Percentiles rank a stretch among this genome's conserved stretches.
phyloP scores from a whole-genome alignment of 2,329 filamentous ascomycete genomes.

The Xylariaceae sp. region DNA sequence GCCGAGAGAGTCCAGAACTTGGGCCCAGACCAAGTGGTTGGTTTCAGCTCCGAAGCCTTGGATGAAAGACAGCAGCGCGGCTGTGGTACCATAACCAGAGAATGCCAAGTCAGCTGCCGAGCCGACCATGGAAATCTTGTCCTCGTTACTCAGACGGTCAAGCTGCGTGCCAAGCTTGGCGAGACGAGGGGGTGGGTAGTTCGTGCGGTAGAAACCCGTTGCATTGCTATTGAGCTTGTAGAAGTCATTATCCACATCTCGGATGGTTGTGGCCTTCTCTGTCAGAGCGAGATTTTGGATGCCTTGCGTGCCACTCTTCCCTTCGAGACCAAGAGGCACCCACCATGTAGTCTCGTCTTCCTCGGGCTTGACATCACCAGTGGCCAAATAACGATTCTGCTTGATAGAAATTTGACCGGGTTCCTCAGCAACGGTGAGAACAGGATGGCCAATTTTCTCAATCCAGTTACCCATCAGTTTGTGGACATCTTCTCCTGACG shows the following conservation, averaged over 20 bases:
- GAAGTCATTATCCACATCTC: conserved; percentile 72
- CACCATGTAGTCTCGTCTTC: conserved; percentile 95
- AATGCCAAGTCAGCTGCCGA: conserved; percentile 88
- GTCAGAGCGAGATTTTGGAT: conserved; percentile 67
- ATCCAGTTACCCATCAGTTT: conserved; percentile 94
- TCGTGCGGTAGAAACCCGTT: conserved; percentile 86
- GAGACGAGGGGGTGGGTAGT: conserved; percentile 83
- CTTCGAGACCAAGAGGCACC: conserved; percentile 84
- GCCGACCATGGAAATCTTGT: conserved; percentile 89
- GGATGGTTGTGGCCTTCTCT: conserved; percentile 72
- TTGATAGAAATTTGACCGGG: conserved; percentile 76
- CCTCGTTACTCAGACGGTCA: conserved; percentile 73
- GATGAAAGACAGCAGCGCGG: conserved; percentile 78
- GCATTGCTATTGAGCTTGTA: conserved; percentile 93
- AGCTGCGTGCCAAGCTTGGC: conserved; percentile 76
- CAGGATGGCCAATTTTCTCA: conserved; percentile 89
- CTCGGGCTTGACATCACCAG: conserved; percentile 84
- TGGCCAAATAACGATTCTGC: conserved; percentile 87
- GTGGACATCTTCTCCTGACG: conserved; percentile 82
- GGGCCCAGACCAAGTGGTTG: conserved; percentile 86
- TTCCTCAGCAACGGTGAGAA: conserved; percentile 82
- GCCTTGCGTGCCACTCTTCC: conserved; percentile 63
- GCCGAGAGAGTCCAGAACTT: conserved; percentile 73
- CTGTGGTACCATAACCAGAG: conserved; percentile 78
- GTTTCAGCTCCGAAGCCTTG: conserved; percentile 80